Conservation (phyloP, 495 filamentous ascomycete species). For the Penicillium dipodomyicola region DNA sequence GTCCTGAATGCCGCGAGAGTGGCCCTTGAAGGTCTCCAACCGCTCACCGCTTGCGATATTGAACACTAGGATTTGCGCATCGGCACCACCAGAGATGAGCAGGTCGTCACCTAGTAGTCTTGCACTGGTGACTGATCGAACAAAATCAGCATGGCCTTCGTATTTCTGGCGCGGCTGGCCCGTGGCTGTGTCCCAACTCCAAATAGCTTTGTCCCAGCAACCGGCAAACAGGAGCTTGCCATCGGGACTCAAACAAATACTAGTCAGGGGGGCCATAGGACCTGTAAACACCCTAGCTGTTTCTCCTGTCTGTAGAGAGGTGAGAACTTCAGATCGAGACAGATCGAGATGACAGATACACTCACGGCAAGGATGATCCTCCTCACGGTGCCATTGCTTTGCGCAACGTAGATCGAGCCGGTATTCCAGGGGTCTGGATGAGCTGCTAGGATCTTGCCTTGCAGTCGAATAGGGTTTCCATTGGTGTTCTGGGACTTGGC, state of each 20-base stretch:
- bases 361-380: constrained; percentile 74
- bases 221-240: constrained; percentile 71
- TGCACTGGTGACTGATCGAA: constrained; percentile 65
- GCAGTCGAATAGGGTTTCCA: constrained; percentile 75
- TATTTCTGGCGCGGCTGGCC: constrained; percentile 54
- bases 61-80: constrained; percentile 84
- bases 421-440: constrained; percentile 62
- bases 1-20: constrained; percentile 71
- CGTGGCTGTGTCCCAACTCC: constrained; percentile 70
- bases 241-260: constrained; percentile 64
- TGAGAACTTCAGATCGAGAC: constrained; percentile 1
- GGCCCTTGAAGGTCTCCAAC: constrained; percentile 73
- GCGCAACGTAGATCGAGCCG: constrained; percentile 71
- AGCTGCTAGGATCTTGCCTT: constrained; percentile 82
- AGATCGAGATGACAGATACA: constrained; percentile 32
- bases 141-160: constrained; percentile 84
- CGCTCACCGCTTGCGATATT: constrained; percentile 63
- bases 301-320: constrained; percentile 43
- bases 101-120: constrained; percentile 56
- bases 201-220: constrained; percentile 90
- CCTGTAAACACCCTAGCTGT: constrained; percentile 61
- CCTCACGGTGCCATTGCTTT: constrained; percentile 75
- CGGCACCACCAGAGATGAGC: constrained; percentile 82
- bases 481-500: constrained; percentile 78
- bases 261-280: constrained; percentile 75